A percentile compares a stretch with the other conserved stretches of the same genome.
phyloP scores from a whole-genome alignment of 306 rosid species.

The Quercus robur region DNA sequence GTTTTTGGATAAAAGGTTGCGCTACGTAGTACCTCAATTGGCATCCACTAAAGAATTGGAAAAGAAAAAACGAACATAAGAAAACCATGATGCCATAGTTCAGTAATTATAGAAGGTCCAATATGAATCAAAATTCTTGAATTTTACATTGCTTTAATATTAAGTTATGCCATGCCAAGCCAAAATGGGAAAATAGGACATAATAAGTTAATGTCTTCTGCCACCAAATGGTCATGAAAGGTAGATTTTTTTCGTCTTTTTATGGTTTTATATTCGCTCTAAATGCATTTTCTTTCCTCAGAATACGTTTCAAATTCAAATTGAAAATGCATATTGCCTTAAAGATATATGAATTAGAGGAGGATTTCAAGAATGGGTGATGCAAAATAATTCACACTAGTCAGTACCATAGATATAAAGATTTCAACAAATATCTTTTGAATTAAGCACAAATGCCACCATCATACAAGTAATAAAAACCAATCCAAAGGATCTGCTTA shows the following conservation, averaged over 20 bases:
- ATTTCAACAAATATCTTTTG: background rate
- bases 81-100: background rate
- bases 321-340: background rate
- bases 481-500: background rate
- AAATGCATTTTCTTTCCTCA: background rate
- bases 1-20: constrained; percentile 48
- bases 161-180: background rate
- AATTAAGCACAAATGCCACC: background rate
- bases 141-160: background rate
- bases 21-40: constrained; percentile 62
- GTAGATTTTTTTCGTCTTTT: background rate
- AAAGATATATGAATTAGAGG: background rate
- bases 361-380: background rate
- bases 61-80: background rate
- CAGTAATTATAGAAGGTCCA: background rate
- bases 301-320: background rate
- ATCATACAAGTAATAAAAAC: background rate
- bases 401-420: background rate
- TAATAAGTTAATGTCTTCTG: too few relatives aligned
- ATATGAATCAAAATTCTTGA: background rate
- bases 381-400: background rate
- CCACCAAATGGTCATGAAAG: background rate
- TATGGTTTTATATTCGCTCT: background rate
- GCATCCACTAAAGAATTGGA: constrained; percentile 68
- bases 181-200: background rate